Evolutionary conservation across 2,329 filamentous ascomycete species (phyloP), one percentile per base, ranked within the genome.

Genomic region (Penicillium sclerotigenum): DNA sequence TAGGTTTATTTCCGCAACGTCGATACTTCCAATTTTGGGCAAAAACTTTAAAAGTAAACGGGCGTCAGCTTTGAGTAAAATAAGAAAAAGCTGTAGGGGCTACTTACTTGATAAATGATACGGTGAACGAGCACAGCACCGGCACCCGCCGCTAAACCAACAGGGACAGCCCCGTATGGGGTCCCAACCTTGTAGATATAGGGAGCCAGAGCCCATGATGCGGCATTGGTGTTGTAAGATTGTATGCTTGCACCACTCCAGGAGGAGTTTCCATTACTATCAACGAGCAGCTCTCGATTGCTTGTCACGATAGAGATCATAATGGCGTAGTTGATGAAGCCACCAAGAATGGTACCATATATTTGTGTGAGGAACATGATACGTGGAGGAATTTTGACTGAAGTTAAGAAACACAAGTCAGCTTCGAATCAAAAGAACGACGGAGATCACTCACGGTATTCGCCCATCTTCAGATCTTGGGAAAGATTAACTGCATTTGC

Each of bases 281-380:
- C 65, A 3, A 66, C 60, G 1, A 84, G 77, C 2, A 83, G 70
- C 0, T 74, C 79, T n/a, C 76, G 75, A 51, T 84, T 79, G 34
- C 69, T 69, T 4, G 63, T 73, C 1, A 84, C 79, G 37, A 84
- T 83, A 13, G 77, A 77, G 18, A 77, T 79, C 82, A 84, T 84
- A 47, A 84, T 75, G 11, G 75, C 79, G 54, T 83, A 84, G 70
- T 81, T 82, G 63, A 83, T 65, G 48, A 79, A 79, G 0, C 76
- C 81, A 8, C 82, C 82, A 0, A 84, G 70, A 1, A 84, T 62
- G 0, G 81, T 83, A 16, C 80, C 82, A 59, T 81, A 83, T 5
- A 83, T 73, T 33, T 84, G 82, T 0, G 80, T 83, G 5, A 77
- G 61, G 60, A 84, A 83, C 81, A 83, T 83, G 47, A 77, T 66